A percentile compares a stretch with the other conserved stretches of the same genome.
Conservation (phyloP, 331 rosid genomes). For the Stylosanthes scabra region DNA sequence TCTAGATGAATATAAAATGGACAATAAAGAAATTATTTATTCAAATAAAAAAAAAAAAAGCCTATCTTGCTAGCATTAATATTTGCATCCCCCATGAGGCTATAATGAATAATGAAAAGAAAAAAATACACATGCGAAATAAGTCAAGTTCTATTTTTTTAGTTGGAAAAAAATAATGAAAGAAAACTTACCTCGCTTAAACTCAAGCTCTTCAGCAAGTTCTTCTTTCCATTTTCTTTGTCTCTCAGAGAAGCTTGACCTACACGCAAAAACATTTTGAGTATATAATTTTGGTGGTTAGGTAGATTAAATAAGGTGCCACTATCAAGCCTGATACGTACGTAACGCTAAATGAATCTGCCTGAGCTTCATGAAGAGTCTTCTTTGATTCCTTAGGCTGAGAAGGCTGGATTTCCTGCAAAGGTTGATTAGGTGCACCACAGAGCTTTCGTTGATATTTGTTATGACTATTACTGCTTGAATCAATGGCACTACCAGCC, state of each 20-base stretch:
- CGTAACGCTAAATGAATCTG: slow-evolving; percentile 60
- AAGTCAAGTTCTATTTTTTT: slow-evolving; percentile 7
- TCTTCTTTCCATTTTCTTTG: slow-evolving; percentile 91
- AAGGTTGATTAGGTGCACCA: slow-evolving; percentile 55
- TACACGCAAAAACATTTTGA: slow-evolving; percentile 42
- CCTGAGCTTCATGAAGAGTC: slow-evolving; percentile 51
- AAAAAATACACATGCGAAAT: no score
- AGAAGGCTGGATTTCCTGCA: slow-evolving; percentile 85
- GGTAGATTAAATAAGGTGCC: slow-evolving; percentile 32
- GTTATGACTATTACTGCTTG: slow-evolving; percentile 53
- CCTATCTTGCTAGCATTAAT: no score
- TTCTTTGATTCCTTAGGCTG: slow-evolving; percentile 65
- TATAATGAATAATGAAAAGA: no score
- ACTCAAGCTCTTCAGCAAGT: slow-evolving; percentile 76
- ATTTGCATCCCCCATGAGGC: no score
- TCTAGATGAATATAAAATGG: no score
- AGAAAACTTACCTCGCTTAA: slow-evolving; percentile 67
- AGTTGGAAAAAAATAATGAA: background rate
- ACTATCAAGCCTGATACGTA: slow-evolving; percentile 37
- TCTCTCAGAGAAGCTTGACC: slow-evolving; percentile 72
- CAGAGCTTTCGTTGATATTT: slow-evolving; percentile 51
- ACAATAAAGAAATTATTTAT: no score
- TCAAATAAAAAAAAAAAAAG: no score
- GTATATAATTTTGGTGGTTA: slow-evolving; percentile 20
- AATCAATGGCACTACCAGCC: slow-evolving; percentile 44